These are phyloP conservation scores for Phytophthora sojae DNA, from an alignment of 352 stramenopile species.

Conservation along the genomic window DNA sequence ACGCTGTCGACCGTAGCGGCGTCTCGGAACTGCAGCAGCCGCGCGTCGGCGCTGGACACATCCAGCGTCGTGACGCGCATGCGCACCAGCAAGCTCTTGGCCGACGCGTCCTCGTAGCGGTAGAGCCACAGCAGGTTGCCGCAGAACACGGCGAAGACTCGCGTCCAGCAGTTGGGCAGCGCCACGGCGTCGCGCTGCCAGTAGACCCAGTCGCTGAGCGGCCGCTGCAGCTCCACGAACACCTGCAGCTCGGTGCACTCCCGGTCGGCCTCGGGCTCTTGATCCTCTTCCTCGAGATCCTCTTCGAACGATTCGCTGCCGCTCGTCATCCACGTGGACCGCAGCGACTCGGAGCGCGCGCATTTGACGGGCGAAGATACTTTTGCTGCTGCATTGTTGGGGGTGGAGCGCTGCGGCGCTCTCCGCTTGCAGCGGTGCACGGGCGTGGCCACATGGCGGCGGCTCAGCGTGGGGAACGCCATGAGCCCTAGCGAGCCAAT, in stretches of 20 bases:
- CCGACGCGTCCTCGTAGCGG: slow-evolving; percentile 49
- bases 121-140: slow-evolving; percentile 48
- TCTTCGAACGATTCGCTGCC: slow-evolving; percentile 34
- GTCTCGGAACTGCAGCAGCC: slow-evolving; percentile 37
- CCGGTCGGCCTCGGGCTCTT: slow-evolving; percentile 1
- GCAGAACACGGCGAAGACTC: slow-evolving; percentile 57
- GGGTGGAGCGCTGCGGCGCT: neutral
- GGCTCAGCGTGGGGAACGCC: slow-evolving; percentile 20
- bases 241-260: slow-evolving; percentile 16
- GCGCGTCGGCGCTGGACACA: slow-evolving; percentile 3
- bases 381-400: too few relatives aligned
- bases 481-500: slow-evolving; percentile 22
- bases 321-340: slow-evolving; percentile 49
- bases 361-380: slow-evolving; percentile 24
- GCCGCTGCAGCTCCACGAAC: slow-evolving; percentile 18
- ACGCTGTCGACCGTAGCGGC: slow-evolving; percentile 7
- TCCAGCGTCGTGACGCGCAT: slow-evolving; percentile 35
- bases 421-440: slow-evolving; percentile 14
- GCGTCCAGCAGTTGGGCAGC: slow-evolving; percentile 53
- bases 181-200: slow-evolving; percentile 47
- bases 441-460: slow-evolving; percentile 14
- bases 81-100: slow-evolving; percentile 40
- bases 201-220: slow-evolving; percentile 55
- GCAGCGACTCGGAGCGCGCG: slow-evolving; percentile 39
- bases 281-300: slow-evolving; percentile 12